These are phyloP conservation scores for Bolboschoenus planiculmis DNA, from an alignment of 176 grass and related monocot species.

Conservation along the genomic window DNA sequence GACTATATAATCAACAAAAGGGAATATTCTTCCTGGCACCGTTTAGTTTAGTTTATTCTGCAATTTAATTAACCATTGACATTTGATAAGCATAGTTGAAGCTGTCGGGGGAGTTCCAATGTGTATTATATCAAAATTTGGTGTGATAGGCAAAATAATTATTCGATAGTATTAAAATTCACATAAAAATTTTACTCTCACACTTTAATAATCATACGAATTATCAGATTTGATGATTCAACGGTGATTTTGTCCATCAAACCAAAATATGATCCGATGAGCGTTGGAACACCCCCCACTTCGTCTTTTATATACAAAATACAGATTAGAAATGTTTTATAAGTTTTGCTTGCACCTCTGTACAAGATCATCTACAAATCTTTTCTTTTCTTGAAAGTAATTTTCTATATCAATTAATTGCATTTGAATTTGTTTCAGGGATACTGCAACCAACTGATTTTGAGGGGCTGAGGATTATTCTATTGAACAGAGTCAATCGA, in stretches of 20 bases:
- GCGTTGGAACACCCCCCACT: too few relatives aligned
- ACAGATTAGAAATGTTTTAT: background rate
- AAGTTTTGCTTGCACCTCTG: background rate
- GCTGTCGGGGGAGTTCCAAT: too few relatives aligned
- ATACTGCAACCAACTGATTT: conserved; percentile 40
- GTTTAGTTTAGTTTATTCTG: background rate
- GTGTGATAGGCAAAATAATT: too few relatives aligned
- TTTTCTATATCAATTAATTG: background rate
- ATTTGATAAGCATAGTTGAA: background rate
- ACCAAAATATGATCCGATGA: too few relatives aligned
- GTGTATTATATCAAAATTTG: too few relatives aligned
- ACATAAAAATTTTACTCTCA: too few relatives aligned
- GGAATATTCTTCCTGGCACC: background rate
- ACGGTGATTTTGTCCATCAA: too few relatives aligned
- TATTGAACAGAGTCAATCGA: conserved; percentile 35
- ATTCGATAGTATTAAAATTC: too few relatives aligned
- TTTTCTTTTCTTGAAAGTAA: background rate
- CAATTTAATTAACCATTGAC: background rate
- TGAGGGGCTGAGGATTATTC: conserved; percentile 54
- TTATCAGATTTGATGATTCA: too few relatives aligned
- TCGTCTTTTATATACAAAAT: too few relatives aligned
- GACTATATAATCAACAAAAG: background rate
- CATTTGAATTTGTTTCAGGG: conserved; percentile 33
- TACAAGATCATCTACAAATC: background rate
- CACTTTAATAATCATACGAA: too few relatives aligned